Percentiles rank a stretch among this genome's conserved stretches.
Conservation (phyloP, 2,329 filamentous ascomycete species). For the Curvularia sp. region DNA sequence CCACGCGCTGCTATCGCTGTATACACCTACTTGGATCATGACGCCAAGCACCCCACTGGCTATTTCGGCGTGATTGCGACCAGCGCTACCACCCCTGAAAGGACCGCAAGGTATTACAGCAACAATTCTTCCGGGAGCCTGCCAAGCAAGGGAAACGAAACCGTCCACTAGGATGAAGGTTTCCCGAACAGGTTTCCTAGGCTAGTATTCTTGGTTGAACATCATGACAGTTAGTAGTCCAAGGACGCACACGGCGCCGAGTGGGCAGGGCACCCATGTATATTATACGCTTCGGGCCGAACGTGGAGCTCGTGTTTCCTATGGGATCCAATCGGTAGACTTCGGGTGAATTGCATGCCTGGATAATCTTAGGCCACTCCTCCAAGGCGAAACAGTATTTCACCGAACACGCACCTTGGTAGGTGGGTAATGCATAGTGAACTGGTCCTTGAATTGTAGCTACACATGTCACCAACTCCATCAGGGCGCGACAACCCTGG, state of each 20-base stretch:
- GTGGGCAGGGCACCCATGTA: background rate
- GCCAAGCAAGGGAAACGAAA: background rate
- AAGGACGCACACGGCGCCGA: background rate
- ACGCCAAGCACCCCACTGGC: background rate
- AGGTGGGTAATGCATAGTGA: background rate
- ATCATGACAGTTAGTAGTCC: background rate
- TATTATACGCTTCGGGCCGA: slow-evolving; percentile 21
- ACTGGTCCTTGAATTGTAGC: background rate
- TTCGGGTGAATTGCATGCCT: background rate
- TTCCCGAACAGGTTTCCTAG: background rate
- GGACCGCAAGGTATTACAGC: background rate
- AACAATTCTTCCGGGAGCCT: background rate
- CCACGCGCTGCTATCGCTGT: background rate
- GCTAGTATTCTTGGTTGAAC: background rate
- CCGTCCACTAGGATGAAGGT: background rate
- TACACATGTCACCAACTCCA: background rate
- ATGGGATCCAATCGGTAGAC: slow-evolving; percentile 4
- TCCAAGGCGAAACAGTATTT: slow-evolving; percentile 7
- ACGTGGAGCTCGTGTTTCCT: slow-evolving; percentile 1
- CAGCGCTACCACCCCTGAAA: slow-evolving; percentile 21
- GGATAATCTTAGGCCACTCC: background rate
- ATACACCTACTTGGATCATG: background rate
- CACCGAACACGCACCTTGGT: slow-evolving; percentile 1
- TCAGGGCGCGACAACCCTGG: background rate
- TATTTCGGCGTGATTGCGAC: slow-evolving; percentile 19